Evolutionary conservation across 2,329 filamentous ascomycete species (phyloP), one percentile per base, ranked within the genome.

Genomic region (Graphilbum fragrans): DNA sequence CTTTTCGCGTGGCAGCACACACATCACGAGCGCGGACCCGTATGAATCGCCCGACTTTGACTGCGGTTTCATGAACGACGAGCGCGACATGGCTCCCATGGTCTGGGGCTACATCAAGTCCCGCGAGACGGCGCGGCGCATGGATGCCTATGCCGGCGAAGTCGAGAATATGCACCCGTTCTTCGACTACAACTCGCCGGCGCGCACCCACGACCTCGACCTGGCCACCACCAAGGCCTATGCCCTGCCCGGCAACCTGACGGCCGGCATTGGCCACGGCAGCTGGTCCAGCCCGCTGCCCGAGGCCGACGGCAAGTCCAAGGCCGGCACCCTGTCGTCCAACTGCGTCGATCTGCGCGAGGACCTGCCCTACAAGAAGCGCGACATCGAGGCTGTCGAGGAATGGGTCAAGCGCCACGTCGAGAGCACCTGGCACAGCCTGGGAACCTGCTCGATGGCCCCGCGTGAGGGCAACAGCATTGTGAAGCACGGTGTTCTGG

Each of bases 91-190:
- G 82, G 82, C 78, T 1, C 82, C 83, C 9, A 86, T 84, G 78
- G 81, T 88, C 6, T 87, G 83, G 82, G 79, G 79, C 4, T 87
- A 87, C 61, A 83, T 86, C 66, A 86, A 86, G 63, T 84, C 79
- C 2, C 79, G 82, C 43, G 82, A 86, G 68, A 87, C 82, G 4
- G 83, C 83, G 2, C 72, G 83, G 4, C 75, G 82, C 48, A 86
- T 86, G 82, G 72, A 80, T 21, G 77, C 82, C 1, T 87, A 85
- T 49, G 82, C 82, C 2, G 83, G 83, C 45, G 83, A 88, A 56
- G 81, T 84, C 6, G 61, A 71, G 50, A 61, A 58, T 39, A 76
- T 75, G 64, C 82, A 87, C 56, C 84, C 84, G 11, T 78, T 80
- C 66, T 88, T 82, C 55, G 64, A 70, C 36, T 85, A 70, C 54